Base-by-base conservation (phyloP, 495 filamentous ascomycete species). In the Apodospora peruviana region DNA sequence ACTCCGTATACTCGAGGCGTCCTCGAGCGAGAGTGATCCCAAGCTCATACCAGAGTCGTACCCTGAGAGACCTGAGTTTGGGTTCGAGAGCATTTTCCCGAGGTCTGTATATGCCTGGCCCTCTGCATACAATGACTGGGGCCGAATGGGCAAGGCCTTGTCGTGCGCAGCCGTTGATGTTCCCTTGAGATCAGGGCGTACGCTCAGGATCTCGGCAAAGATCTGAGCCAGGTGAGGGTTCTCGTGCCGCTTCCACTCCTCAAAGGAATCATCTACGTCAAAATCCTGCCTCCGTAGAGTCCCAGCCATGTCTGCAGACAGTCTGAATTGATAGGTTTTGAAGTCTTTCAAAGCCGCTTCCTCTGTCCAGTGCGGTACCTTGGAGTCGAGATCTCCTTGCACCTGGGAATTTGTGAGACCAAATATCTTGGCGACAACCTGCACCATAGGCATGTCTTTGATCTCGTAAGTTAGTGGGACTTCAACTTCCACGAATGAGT, bases 371-470 rank as follows among this genome's bases (percentile, higher is more conserved):
- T 73, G 59, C 4, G 80, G 69, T 56, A 84, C 86, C 64, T 95
- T 77, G 16, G 78, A 79, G 67, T 94, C 85, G 56, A 99, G 87
- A 56, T 96, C 90, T 19, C 75, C 74, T 66, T 97, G 94, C 19
- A 87, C 85, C 41, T 89, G 83, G 3, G 80, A 76, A 37, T 84
- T 80, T 35, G 81, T 79, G 44, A 90, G 75, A 36, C 84, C 85
- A 63, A 96, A 99, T 45, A 96, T 86, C 47, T 76, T 84, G 37
- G 83, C 82, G 20, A 97, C 91, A 41, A 83, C 76, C 62, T 90
- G 85, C 22, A 96, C 94, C 66, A 96, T 78, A 18, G 82, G 83
- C 94, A 99, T 99, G 60, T 99, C 94, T 70, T 90, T 95, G 43
- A 96, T 84, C 64, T 95, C 85, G 60, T 95, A 90, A 63, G 82